A percentile compares a stretch with the other conserved stretches of the same genome.
Conservation (phyloP, 208 protist species). For the Acanthamoeba royreba region DNA sequence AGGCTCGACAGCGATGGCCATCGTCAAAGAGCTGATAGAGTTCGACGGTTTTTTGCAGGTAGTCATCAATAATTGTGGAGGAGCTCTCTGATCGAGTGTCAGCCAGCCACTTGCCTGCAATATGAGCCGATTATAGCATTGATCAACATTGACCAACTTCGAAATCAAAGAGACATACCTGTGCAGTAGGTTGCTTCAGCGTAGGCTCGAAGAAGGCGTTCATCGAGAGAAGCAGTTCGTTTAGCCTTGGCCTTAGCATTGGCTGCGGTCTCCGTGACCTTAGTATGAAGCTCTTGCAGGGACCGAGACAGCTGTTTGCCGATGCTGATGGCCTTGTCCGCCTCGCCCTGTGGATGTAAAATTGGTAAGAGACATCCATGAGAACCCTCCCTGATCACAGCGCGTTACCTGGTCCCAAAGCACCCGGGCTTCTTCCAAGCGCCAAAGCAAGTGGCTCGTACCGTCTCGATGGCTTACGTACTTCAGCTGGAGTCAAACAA, state of each 20-base stretch:
- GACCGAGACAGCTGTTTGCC: background rate
- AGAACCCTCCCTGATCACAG: background rate
- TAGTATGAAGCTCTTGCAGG: background rate
- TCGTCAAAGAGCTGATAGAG: conserved; percentile 37
- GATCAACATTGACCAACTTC: background rate
- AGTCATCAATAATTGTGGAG: conserved; percentile 25
- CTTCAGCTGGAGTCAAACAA: background rate
- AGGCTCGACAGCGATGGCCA: conserved; percentile 18
- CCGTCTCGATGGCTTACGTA: background rate
- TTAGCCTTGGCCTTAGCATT: background rate
- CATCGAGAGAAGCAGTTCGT: background rate
- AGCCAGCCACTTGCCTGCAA: conserved; percentile 40
- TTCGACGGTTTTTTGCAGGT: conserved; percentile 33
- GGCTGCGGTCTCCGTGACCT: background rate
- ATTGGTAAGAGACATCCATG: background rate
- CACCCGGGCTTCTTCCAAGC: background rate
- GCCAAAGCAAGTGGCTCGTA: background rate
- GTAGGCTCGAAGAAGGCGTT: background rate
- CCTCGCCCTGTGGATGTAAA: background rate
- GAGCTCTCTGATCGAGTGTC: conserved; percentile 48
- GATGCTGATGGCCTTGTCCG: conserved; percentile 33
- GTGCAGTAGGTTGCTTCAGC: conserved; percentile 31
- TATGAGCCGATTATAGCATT: too few species aligned
- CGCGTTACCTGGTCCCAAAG: conserved; percentile 13
- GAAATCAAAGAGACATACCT: background rate